Evolutionary conservation across 2,329 filamentous ascomycete genomes (phyloP).

Genomic region (Exophiala viscosa): DNA sequence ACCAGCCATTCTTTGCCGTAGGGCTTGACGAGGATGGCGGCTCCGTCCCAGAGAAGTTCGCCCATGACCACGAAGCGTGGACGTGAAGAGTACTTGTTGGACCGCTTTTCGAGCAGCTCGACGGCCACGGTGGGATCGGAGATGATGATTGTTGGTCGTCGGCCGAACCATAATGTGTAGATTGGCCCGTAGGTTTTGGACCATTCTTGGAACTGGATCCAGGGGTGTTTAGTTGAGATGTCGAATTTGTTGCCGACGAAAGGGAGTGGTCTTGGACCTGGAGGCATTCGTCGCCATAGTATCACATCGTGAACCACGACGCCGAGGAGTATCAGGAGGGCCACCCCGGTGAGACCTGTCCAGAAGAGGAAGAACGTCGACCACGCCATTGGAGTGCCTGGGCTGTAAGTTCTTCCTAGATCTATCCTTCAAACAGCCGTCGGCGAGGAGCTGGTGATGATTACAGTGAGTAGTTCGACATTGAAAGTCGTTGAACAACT

Average conservation of each 20-base stretch:
- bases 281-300: constrained; percentile 27
- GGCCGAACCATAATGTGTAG: constrained; percentile 26
- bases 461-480: no score
- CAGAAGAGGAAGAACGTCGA: constrained; percentile 16
- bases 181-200: constrained; percentile 36
- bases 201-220: constrained; percentile 36
- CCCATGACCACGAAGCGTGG: constrained; percentile 30
- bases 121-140: constrained; percentile 34
- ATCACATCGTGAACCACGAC: constrained; percentile 24
- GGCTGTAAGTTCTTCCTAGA: not conserved
- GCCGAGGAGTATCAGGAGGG: constrained; percentile 11
- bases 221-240: constrained; percentile 30
- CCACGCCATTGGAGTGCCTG: constrained; percentile 12
- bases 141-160: constrained; percentile 33
- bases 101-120: constrained; percentile 39
- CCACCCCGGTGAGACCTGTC: constrained; percentile 13
- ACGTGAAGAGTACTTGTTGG: constrained; percentile 39
- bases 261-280: constrained; percentile 31
- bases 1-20: constrained; percentile 41
- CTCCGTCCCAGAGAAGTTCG: constrained; percentile 25
- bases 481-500: no score
- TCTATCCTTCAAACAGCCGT: no score
- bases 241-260: constrained; percentile 34
- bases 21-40: constrained; percentile 44
- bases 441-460: no score